phyloP scores from a whole-genome alignment of 257 asterid species.

The Nicotiana tabacum region DNA sequence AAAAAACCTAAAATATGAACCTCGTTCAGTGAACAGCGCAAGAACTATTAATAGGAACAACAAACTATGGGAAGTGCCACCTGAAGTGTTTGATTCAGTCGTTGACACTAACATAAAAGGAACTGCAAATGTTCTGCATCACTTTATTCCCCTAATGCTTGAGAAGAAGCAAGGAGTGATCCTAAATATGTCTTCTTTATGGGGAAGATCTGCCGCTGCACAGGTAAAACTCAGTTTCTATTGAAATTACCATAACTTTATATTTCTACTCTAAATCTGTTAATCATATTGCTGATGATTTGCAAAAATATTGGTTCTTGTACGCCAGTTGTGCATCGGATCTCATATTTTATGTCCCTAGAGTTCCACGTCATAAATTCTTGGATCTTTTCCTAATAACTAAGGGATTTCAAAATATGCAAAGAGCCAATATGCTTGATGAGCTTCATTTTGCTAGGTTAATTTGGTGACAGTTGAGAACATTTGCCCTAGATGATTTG shows the following conservation, averaged over 20 bases:
- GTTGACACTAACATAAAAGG: constrained; percentile 89
- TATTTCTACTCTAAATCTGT: background rate
- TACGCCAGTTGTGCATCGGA: background rate
- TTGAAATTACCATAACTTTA: background rate
- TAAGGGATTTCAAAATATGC: background rate
- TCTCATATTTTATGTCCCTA: background rate
- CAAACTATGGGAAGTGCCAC: constrained; percentile 91
- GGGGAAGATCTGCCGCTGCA: constrained; percentile 99
- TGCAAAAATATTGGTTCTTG: background rate
- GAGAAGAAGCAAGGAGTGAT: constrained; percentile 79
- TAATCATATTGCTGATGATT: background rate
- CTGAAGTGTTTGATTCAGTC: constrained; percentile 73
- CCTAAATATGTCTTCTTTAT: constrained; percentile 92
- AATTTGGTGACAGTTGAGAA: background rate
- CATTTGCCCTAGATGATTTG: background rate
- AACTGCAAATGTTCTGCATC: constrained; percentile 70
- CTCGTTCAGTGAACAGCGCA: constrained; percentile 77
- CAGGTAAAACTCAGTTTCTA: constrained; percentile 48
- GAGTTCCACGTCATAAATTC: background rate
- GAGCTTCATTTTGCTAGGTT: background rate
- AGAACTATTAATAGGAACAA: constrained; percentile 88
- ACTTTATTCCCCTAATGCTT: constrained; percentile 83
- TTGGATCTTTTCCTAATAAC: background rate
- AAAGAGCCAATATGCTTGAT: background rate
- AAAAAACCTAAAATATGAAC: background rate